phyloP scores from a whole-genome alignment of 331 rosid species.

The Quercus lobata region DNA sequence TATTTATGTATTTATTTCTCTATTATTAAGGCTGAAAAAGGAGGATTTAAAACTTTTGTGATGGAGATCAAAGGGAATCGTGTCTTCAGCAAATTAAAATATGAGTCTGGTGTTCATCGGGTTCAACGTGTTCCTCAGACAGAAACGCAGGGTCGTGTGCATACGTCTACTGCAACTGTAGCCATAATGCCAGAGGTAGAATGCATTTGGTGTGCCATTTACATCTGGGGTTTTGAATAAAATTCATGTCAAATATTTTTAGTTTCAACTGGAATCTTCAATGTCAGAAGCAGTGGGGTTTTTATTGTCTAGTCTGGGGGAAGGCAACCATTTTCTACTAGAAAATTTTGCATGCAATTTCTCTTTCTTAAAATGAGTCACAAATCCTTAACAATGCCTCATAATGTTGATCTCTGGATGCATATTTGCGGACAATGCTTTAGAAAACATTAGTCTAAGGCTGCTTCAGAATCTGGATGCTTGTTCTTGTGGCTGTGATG shows the following conservation, averaged over 20 bases:
- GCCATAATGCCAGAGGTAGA: slow-evolving; percentile 99
- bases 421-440: background rate
- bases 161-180: slow-evolving; percentile 97
- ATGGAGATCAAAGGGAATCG: slow-evolving; percentile 90
- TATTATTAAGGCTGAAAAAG: slow-evolving; percentile 77
- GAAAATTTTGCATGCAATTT: background rate
- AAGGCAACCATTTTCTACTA: background rate
- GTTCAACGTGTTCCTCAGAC: slow-evolving; percentile 99
- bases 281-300: background rate
- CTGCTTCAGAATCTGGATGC: background rate
- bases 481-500: background rate
- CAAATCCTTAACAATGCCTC: background rate
- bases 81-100: slow-evolving; percentile 92
- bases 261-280: background rate
- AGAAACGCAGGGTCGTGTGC: slow-evolving; percentile 94
- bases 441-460: background rate
- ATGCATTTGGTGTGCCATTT: slow-evolving; percentile 13
- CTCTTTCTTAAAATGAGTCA: background rate
- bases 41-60: slow-evolving; percentile 94
- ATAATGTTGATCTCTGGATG: background rate
- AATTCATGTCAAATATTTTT: background rate
- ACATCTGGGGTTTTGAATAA: slow-evolving; percentile 7
- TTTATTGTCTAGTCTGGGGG: slow-evolving; percentile 6
- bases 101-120: slow-evolving; percentile 95
- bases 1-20: slow-evolving; percentile 4